Evolutionary conservation across 192 early-diverging fungal genomes (phyloP), one percentile per base, ranked within the genome.

Genomic region (Entomortierella lignicola): DNA sequence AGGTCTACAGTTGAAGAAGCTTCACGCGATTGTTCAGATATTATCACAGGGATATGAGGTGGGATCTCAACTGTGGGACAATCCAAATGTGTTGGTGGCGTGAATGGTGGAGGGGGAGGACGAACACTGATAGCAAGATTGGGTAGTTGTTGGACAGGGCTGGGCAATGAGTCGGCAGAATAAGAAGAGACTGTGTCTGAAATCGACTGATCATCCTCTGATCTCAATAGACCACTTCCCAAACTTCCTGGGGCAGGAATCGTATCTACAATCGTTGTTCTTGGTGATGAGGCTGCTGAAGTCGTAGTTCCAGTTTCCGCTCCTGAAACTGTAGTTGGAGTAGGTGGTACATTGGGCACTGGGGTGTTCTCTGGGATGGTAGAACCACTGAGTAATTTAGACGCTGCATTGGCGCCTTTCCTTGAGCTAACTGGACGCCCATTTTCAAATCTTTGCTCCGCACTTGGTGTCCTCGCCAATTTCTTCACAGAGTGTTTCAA

Each of bases 21-120:
- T 54, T 94, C 92, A 3, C 87, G 83, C 7, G 89, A 89, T 39
- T 95, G 93, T 74, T 94, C 92, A 8, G 90, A 89, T 26, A 96
- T 89, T 30, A 93, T 85, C 7, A 96, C 81, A 2, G 88, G 88
- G 1, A 94, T 90, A 43, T 86, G 81, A 2, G 85, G 60, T 15
- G 93, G 91, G n/a, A 96, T 82, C 17, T 55, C 44, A 23, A 94
- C 66, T 17, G 81, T 82, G 10, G 94, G 95, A 23, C 85, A 85
- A 47, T 93, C 94, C 23, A 87, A 51, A 11, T 62, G 25, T 13
- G 82, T 70, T 4, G 83, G 77, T n/a, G 81, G 86, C 2, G 67
- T 77, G 51, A 86, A 87, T 6, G 75, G 68, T 31, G 73, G 80
- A 50, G 47, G 69, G n/a, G 68, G 74, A 50, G 61, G 69, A 12